A percentile compares a stretch with the other conserved stretches of the same genome.
These are phyloP conservation scores for Ormosia emarginata DNA, from an alignment of 306 rosid genomes.

Conservation along the genomic window DNA sequence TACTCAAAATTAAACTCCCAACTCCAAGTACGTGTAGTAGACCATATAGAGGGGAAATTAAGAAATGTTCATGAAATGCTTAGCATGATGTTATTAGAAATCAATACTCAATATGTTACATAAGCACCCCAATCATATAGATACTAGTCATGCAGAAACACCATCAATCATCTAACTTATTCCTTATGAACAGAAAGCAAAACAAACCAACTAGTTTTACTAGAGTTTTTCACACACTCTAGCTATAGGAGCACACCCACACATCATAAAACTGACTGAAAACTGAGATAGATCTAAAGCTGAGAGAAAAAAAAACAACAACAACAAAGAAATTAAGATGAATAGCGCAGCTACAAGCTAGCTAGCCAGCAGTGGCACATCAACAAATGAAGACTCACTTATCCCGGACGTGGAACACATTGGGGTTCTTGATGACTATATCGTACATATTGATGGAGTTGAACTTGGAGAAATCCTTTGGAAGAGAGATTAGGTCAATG, in stretches of 20 bases:
- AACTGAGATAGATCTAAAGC: not conserved
- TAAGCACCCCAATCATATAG: slow-evolving; percentile 20
- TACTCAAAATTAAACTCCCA: not conserved
- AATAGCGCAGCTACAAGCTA: not conserved
- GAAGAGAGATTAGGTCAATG: slow-evolving; percentile 89
- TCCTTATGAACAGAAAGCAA: slow-evolving; percentile 5
- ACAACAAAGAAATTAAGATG: not conserved
- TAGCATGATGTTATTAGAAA: slow-evolving; percentile 16
- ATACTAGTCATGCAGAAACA: slow-evolving; percentile 10
- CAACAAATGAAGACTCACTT: slow-evolving; percentile 28
- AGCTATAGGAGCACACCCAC: slow-evolving; percentile 17
- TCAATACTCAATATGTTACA: slow-evolving; percentile 32
- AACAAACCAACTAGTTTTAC: not conserved
- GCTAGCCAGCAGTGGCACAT: not conserved
- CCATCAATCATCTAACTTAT: slow-evolving; percentile 20
- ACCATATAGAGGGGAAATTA: not conserved
- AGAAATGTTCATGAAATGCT: not conserved
- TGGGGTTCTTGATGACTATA: slow-evolving; percentile 78
- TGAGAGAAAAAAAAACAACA: not conserved
- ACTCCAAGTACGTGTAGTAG: not conserved
- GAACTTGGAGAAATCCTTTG: slow-evolving; percentile 73
- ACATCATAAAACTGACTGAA: not conserved
- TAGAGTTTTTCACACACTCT: slow-evolving; percentile 29
- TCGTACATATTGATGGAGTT: slow-evolving; percentile 89
- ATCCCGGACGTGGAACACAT: slow-evolving; percentile 85